These are phyloP conservation scores for Aphanomyces euteiches DNA, from an alignment of 352 stramenopile species.

Conservation along the genomic window DNA sequence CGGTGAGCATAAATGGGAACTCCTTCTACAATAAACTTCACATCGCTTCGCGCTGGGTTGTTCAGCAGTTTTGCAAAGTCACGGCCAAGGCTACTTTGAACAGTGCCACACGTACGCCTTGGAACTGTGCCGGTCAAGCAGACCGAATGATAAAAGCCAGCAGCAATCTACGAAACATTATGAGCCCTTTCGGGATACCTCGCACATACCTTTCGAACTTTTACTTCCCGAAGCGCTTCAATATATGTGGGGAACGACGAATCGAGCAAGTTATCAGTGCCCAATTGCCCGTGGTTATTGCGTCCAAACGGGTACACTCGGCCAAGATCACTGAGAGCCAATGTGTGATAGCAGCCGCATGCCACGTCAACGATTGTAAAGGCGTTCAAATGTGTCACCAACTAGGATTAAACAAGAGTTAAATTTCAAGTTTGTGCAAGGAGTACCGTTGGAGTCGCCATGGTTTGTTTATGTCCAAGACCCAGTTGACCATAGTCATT, in stretches of 20 bases:
- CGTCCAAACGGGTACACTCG: conserved; percentile 89
- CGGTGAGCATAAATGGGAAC: conserved; percentile 66
- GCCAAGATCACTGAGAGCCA: conserved; percentile 74
- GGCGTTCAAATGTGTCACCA: conserved; percentile 47
- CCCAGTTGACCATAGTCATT: conserved; percentile 94
- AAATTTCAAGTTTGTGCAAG: conserved; percentile 8
- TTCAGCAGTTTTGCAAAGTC: conserved; percentile 83
- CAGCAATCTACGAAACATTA: conserved; percentile 55
- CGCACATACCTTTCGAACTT: conserved; percentile 54
- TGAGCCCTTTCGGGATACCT: background rate
- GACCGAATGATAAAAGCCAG: conserved; percentile 91
- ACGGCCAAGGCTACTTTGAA: conserved; percentile 46
- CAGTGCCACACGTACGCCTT: conserved; percentile 16
- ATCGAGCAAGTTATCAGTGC: conserved; percentile 65
- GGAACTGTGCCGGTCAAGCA: conserved; percentile 42
- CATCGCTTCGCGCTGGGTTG: conserved; percentile 73
- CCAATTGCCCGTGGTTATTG: conserved; percentile 93
- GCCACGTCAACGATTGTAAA: conserved; percentile 66
- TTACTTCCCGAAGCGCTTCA: conserved; percentile 49
- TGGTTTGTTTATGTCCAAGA: conserved; percentile 78
- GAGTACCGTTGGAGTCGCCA: conserved; percentile 48
- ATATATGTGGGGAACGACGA: conserved; percentile 73
- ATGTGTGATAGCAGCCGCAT: conserved; percentile 84
- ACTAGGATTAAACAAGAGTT: conserved; percentile 35
- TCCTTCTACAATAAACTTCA: conserved; percentile 80